Evolutionary conservation across 2,329 filamentous ascomycete genomes (phyloP).

Genomic region (Trichoderma polysporum): DNA sequence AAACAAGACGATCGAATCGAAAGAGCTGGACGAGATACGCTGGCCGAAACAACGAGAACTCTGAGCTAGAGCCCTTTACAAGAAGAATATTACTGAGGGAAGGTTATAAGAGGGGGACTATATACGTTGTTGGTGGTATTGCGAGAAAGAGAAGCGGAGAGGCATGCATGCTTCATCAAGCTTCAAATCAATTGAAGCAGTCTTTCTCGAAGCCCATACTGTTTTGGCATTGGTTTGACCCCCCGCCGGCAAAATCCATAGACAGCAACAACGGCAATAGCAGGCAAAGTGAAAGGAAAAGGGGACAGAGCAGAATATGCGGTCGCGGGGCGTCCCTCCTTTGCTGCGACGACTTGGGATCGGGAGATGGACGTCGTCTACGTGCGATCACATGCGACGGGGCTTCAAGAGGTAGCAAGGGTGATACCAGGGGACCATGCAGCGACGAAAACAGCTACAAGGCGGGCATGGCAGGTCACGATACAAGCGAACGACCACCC

Average conservation of each 20-base stretch:
- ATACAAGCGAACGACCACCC: constrained; percentile 26
- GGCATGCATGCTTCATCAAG: no score
- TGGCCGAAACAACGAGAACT: no score
- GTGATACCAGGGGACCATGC: neutral
- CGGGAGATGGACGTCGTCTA: constrained; percentile 26
- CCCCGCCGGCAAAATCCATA: no score
- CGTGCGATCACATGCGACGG: constrained; percentile 23
- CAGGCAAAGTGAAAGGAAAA: neutral
- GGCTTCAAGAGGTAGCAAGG: constrained; percentile 19
- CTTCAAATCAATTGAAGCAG: neutral
- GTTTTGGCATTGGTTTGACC: no score
- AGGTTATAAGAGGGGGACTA: no score
- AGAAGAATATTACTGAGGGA: no score
- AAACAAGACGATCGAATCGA: neutral
- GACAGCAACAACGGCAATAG: neutral
- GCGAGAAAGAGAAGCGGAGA: no score
- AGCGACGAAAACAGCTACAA: neutral
- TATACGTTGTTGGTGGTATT: no score
- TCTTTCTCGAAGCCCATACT: neutral
- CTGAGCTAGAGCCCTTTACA: no score
- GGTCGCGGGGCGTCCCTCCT: constrained; percentile 1
- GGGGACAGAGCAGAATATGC: constrained; percentile 15
- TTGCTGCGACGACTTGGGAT: constrained; percentile 18
- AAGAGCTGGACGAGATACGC: no score
- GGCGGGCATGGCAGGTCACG: constrained; percentile 28